These are phyloP conservation scores for Gnomoniopsis sp. DNA, from an alignment of 2,329 filamentous ascomycete genomes.

Conservation along the genomic window DNA sequence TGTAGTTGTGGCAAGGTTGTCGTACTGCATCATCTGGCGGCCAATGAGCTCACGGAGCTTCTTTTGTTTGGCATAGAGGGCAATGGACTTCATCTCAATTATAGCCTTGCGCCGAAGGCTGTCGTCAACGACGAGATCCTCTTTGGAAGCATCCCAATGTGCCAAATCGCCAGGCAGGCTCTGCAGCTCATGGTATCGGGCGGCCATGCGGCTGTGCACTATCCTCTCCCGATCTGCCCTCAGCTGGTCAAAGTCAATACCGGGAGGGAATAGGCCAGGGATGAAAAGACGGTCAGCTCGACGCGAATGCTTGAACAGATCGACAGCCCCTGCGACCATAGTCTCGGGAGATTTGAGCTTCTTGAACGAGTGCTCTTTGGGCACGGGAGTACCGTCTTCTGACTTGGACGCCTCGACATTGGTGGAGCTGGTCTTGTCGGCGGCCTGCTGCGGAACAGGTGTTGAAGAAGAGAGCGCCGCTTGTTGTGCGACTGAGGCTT, in stretches of 20 bases:
- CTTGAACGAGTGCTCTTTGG: constrained; percentile 58
- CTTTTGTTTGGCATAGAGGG: constrained; percentile 83
- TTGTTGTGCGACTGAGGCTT: constrained; percentile 49
- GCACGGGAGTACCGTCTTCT: constrained; percentile 24
- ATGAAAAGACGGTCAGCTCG: constrained; percentile 77
- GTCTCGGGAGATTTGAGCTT: constrained; percentile 68
- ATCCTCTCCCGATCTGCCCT: constrained; percentile 84
- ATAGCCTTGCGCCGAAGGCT: constrained; percentile 82
- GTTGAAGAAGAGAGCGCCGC: constrained; percentile 37
- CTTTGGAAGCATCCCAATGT: constrained; percentile 78
- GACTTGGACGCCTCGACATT: constrained; percentile 37
- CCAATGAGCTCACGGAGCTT: constrained; percentile 82
- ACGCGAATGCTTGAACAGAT: constrained; percentile 73
- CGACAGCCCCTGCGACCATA: constrained; percentile 58
- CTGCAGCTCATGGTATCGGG: constrained; percentile 81
- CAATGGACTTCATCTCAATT: constrained; percentile 92
- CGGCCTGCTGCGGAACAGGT: constrained; percentile 32
- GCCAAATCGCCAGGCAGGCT: constrained; percentile 80
- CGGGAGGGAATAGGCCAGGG: constrained; percentile 83
- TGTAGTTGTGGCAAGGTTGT: constrained; percentile 95
- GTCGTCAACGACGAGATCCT: constrained; percentile 67
- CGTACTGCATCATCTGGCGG: constrained; percentile 89
- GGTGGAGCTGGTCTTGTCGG: constrained; percentile 31
- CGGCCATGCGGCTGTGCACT: constrained; percentile 84
- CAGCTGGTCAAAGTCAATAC: constrained; percentile 81